These are phyloP conservation scores for Chondrostereum purpureum DNA, from an alignment of 1,284 basidiomycete genomes.

Conservation along the genomic window DNA sequence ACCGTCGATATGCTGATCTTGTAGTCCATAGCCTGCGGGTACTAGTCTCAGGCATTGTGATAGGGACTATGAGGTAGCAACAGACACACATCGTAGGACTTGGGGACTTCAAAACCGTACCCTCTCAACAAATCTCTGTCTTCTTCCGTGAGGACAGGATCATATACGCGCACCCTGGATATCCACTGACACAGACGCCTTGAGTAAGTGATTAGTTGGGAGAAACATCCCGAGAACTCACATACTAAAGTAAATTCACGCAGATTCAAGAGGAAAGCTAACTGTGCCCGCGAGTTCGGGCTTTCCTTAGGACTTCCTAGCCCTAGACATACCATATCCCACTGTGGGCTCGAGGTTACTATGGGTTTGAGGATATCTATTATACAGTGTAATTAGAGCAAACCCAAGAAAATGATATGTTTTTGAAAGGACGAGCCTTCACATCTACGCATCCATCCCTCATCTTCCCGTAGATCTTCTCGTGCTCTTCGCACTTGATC, in stretches of 20 bases:
- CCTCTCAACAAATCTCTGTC: slow-evolving; percentile 46
- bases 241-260: slow-evolving; percentile 53
- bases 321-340: slow-evolving; percentile 52
- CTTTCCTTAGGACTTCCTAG: slow-evolving; percentile 62
- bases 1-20: slow-evolving; percentile 43
- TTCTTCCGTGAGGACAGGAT: slow-evolving; percentile 62
- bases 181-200: not conserved
- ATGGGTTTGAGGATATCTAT: not conserved
- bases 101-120: slow-evolving; percentile 40
- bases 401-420: not conserved
- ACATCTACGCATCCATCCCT: slow-evolving; percentile 38
- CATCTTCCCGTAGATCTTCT: slow-evolving; percentile 30
- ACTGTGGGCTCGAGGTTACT: not conserved
- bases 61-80: slow-evolving; percentile 16
- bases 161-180: slow-evolving; percentile 38
- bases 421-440: slow-evolving; percentile 25
- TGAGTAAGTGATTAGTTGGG: not conserved
- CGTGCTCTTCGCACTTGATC: slow-evolving; percentile 29
- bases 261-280: slow-evolving; percentile 54
- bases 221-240: slow-evolving; percentile 18
- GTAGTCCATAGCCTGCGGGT: slow-evolving; percentile 30
- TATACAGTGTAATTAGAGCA: not conserved
- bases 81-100: slow-evolving; percentile 44
- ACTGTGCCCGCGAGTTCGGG: slow-evolving; percentile 55
- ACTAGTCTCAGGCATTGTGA: not conserved